phyloP scores from a whole-genome alignment of 345 rosid genomes.

The Dovyalis caffra region DNA sequence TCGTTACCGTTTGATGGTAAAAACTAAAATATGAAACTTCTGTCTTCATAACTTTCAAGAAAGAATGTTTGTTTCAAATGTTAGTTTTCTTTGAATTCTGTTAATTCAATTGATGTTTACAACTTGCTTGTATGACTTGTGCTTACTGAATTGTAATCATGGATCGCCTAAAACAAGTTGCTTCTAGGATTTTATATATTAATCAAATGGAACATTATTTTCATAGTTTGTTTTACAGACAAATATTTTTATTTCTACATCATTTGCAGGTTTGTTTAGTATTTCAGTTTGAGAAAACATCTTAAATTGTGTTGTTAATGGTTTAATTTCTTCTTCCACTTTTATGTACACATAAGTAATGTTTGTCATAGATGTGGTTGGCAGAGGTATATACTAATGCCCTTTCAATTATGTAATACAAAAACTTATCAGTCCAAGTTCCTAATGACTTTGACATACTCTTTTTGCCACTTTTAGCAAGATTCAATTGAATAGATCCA shows the following conservation, averaged over 20 bases:
- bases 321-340: background rate
- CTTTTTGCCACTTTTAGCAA: background rate
- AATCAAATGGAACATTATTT: background rate
- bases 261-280: background rate
- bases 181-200: background rate
- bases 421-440: background rate
- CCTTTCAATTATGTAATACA: background rate
- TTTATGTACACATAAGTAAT: background rate
- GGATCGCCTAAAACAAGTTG: background rate
- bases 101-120: background rate
- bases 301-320: background rate
- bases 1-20: conserved; percentile 82
- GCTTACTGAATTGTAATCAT: background rate
- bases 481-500: background rate
- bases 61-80: background rate
- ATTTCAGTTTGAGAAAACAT: background rate
- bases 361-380: background rate
- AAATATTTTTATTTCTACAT: background rate
- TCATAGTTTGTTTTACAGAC: background rate
- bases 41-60: background rate
- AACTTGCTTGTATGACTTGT: background rate
- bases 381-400: background rate
- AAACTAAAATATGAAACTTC: conserved; percentile 16
- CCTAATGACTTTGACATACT: background rate
- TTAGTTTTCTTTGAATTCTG: background rate